phyloP scores from a whole-genome alignment of 108 stramenopile species.

The Fragilaria crotonensis region DNA sequence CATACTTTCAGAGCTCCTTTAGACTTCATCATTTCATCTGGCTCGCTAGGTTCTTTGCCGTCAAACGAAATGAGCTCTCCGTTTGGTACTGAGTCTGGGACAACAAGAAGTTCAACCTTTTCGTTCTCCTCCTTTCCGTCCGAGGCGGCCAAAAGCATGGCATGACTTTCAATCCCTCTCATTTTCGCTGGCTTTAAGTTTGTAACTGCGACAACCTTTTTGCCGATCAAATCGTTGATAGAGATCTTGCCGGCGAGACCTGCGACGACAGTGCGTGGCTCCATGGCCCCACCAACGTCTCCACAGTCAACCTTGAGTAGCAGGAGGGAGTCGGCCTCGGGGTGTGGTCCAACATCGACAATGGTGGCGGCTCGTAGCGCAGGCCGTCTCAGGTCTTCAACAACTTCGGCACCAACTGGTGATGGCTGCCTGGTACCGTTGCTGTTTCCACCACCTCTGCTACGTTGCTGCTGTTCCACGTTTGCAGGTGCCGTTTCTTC shows the following conservation, averaged over 20 bases:
- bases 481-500: conserved; percentile 12
- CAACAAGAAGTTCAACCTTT: conserved; percentile 56
- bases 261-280: conserved; percentile 71
- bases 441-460: conserved; percentile 14
- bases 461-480: conserved; percentile 16
- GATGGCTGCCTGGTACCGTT: conserved; percentile 6
- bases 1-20: conserved; percentile 84
- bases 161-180: conserved; percentile 78
- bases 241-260: conserved; percentile 70
- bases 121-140: conserved; percentile 58
- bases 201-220: conserved; percentile 62
- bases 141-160: conserved; percentile 74
- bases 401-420: conserved; percentile 18
- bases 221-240: conserved; percentile 48
- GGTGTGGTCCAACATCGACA: conserved; percentile 65
- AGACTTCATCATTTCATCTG: conserved; percentile 78
- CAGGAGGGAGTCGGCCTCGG: conserved; percentile 81
- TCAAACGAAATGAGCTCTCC: conserved; percentile 72
- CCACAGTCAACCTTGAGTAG: conserved; percentile 78
- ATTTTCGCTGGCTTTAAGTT: conserved; percentile 86
- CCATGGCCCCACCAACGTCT: conserved; percentile 45
- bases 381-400: conserved; percentile 62
- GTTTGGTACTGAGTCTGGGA: conserved; percentile 63
- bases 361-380: conserved; percentile 72
- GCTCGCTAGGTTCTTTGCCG: conserved; percentile 52